Evolutionary conservation across 208 protist species (phyloP).

Genomic region (Leptomonas pyrrhocoris): DNA sequence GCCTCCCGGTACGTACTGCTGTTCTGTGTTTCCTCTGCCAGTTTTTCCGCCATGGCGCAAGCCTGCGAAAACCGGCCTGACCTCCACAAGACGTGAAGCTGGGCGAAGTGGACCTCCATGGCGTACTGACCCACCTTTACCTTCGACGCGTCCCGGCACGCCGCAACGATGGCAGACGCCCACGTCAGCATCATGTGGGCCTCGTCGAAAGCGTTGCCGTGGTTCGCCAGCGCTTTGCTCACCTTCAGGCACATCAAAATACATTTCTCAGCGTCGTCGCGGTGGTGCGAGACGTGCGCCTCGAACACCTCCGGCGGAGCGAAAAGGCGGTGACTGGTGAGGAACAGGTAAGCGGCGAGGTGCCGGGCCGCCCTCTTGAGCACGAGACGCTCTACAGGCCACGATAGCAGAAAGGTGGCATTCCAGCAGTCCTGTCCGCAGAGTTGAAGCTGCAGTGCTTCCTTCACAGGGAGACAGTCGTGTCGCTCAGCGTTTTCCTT

Average conservation of each 20-base stretch:
- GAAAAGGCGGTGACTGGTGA: constrained; percentile 66
- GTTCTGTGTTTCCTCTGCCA: constrained; percentile 29
- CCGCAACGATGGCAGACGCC: constrained; percentile 13
- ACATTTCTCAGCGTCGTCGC: constrained; percentile 64
- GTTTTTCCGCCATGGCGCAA: constrained; percentile 18
- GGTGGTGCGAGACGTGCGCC: constrained; percentile 59
- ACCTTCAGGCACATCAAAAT: constrained; percentile 85
- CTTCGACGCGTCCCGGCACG: not conserved
- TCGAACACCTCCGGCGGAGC: constrained; percentile 32
- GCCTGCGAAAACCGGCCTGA: constrained; percentile 18
- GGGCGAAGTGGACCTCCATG: constrained; percentile 61
- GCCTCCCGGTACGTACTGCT: constrained; percentile 46
- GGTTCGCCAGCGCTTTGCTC: constrained; percentile 36
- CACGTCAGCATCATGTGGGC: constrained; percentile 35
- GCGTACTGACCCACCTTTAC: constrained; percentile 3
- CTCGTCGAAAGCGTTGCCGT: not conserved
- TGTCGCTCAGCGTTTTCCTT: not conserved
- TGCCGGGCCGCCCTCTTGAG: constrained; percentile 34
- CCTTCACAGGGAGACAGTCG: constrained; percentile 43
- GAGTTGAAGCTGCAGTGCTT: constrained; percentile 42
- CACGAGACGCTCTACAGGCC: constrained; percentile 20
- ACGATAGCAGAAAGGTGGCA: constrained; percentile 36
- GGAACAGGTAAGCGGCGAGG: constrained; percentile 53
- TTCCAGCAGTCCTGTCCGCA: constrained; percentile 65
- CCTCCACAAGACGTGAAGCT: constrained; percentile 49